phyloP scores from a whole-genome alignment of 257 asterid species.

The Solanum gandarillasii region DNA sequence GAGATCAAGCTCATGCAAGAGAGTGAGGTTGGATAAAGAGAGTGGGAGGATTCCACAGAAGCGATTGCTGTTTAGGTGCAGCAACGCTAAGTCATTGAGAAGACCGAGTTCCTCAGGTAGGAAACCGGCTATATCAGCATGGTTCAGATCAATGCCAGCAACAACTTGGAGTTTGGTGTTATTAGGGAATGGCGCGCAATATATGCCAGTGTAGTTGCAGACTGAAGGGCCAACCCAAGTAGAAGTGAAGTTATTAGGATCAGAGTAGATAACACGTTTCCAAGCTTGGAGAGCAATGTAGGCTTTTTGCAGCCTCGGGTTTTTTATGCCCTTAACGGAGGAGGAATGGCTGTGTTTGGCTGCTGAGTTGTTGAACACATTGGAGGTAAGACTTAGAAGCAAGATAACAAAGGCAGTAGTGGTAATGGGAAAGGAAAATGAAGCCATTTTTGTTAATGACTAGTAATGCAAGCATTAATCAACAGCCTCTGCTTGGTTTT shows the following conservation, averaged over 20 bases:
- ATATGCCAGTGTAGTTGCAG: slow-evolving; percentile 47
- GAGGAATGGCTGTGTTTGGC: slow-evolving; percentile 15
- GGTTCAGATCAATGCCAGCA: slow-evolving; percentile 67
- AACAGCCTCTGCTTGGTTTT: background rate
- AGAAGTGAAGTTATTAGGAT: slow-evolving; percentile 40
- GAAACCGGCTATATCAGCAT: slow-evolving; percentile 52
- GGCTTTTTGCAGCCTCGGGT: slow-evolving; percentile 33
- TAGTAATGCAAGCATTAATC: background rate
- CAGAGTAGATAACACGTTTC: slow-evolving; percentile 55
- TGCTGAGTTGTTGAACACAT: slow-evolving; percentile 1
- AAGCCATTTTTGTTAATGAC: slow-evolving; percentile 24
- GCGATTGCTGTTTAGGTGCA: slow-evolving; percentile 60
- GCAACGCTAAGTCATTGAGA: slow-evolving; percentile 41
- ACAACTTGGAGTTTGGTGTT: slow-evolving; percentile 27
- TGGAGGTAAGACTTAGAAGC: slow-evolving; percentile 13
- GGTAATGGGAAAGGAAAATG: slow-evolving; percentile 2
- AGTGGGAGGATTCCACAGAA: slow-evolving; percentile 65
- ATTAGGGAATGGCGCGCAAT: slow-evolving; percentile 36
- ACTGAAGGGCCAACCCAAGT: slow-evolving; percentile 56
- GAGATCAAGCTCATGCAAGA: slow-evolving; percentile 56
- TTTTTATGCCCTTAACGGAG: background rate
- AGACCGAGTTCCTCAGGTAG: slow-evolving; percentile 59
- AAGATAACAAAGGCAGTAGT: slow-evolving; percentile 13
- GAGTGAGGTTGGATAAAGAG: slow-evolving; percentile 32
- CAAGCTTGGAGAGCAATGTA: slow-evolving; percentile 53